These are phyloP conservation scores for Apostasia ramifera DNA, from an alignment of 106 monocot genomes.

Conservation along the genomic window DNA sequence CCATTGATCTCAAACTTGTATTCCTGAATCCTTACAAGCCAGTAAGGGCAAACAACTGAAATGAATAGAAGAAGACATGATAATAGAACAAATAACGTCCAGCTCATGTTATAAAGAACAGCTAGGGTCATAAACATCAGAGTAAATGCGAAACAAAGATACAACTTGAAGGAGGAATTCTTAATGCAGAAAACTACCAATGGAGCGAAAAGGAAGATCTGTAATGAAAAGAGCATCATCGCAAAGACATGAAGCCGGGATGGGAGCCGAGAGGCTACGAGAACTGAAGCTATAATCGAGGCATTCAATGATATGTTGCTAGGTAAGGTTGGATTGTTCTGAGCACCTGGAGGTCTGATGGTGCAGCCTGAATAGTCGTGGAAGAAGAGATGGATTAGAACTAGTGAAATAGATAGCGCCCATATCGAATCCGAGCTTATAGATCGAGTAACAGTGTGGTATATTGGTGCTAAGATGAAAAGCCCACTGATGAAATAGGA, in stretches of 20 bases:
- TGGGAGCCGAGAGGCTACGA: constrained; percentile 83
- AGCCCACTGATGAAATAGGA: constrained; percentile 75
- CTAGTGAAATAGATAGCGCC: constrained; percentile 61
- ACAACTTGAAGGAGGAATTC: constrained; percentile 51
- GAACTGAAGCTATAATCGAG: constrained; percentile 85
- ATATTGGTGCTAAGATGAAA: constrained; percentile 74
- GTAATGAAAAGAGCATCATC: constrained; percentile 78
- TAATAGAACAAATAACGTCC: constrained; percentile 54
- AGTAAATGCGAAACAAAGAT: constrained; percentile 49
- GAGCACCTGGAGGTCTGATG: constrained; percentile 63
- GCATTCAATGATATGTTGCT: constrained; percentile 90
- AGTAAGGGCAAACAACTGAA: constrained; percentile 72
- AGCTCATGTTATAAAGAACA: constrained; percentile 50
- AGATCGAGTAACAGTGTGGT: constrained; percentile 80
- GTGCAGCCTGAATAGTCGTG: constrained; percentile 75
- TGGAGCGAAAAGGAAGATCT: constrained; percentile 83
- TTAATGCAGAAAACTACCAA: constrained; percentile 66
- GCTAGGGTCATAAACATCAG: constrained; percentile 48
- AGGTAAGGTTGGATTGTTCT: constrained; percentile 49
- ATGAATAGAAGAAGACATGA: constrained; percentile 57
- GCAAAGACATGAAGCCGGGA: constrained; percentile 91
- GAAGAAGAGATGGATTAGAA: constrained; percentile 83
- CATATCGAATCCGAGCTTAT: constrained; percentile 94
- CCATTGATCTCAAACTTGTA: constrained; percentile 99
- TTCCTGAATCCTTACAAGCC: constrained; percentile 95